Conservation (phyloP, 2,329 filamentous ascomycete genomes). For the Colletotrichum paranaense region DNA sequence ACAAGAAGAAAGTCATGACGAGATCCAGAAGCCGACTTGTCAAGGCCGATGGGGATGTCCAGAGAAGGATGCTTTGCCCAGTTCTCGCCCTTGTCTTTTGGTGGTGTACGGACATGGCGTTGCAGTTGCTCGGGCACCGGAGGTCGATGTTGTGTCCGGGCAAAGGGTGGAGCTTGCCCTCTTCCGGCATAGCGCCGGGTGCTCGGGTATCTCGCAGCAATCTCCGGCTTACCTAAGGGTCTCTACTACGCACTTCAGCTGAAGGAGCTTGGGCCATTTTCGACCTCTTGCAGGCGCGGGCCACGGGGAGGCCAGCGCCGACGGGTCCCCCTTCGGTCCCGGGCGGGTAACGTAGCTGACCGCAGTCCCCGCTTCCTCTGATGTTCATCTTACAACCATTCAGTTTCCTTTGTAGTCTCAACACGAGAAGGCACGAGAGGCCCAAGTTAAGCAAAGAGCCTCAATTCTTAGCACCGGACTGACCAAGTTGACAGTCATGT, state of each 20-base stretch:
- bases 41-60: constrained; percentile 35
- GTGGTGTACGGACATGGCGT: constrained; percentile 6
- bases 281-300: not conserved
- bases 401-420: constrained; percentile 10
- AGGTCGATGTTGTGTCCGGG: constrained; percentile 27
- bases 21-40: not conserved
- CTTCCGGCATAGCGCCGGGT: constrained; percentile 13
- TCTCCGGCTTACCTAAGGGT: constrained; percentile 1
- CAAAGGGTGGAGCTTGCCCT: not conserved
- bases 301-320: not conserved
- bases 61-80: constrained; percentile 13
- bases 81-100: not conserved
- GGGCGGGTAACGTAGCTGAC: constrained; percentile 16
- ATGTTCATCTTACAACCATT: constrained; percentile 6
- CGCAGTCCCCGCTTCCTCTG: not conserved
- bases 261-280: not conserved
- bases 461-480: constrained; percentile 23
- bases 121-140: constrained; percentile 18
- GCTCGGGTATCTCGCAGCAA: constrained; percentile 1
- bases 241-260: not conserved
- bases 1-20: not conserved
- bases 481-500: not conserved
- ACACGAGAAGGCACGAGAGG: constrained; percentile 4
- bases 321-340: constrained; percentile 24
- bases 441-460: constrained; percentile 24